A percentile compares a stretch with the other conserved stretches of the same genome.
These are phyloP conservation scores for Exophiala phaeomuriformis DNA, from an alignment of 2,329 filamentous ascomycete species.

Conservation along the genomic window DNA sequence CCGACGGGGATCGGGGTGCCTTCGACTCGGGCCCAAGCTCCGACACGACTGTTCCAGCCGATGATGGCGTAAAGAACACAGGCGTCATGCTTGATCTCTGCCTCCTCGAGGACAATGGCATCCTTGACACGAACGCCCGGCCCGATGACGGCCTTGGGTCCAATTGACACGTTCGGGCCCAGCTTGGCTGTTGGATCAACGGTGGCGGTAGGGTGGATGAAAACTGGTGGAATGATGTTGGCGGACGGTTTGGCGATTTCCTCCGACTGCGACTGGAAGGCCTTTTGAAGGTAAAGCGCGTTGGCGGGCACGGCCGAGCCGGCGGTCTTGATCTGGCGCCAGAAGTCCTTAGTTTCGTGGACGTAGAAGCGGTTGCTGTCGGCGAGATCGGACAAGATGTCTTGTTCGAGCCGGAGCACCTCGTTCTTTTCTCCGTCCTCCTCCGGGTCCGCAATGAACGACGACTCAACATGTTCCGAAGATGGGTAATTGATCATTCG, in stretches of 20 bases:
- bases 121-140: conserved; percentile 91
- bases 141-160: conserved; percentile 76
- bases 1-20: conserved; percentile 80
- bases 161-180: conserved; percentile 92
- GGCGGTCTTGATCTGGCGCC: conserved; percentile 99
- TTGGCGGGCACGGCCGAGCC: conserved; percentile 95
- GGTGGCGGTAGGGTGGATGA: conserved; percentile 83
- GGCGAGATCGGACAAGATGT: conserved; percentile 89
- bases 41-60: conserved; percentile 91
- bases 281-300: conserved; percentile 91
- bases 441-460: conserved; percentile 61
- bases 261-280: conserved; percentile 70
- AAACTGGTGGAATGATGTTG: conserved; percentile 85
- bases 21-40: conserved; percentile 97
- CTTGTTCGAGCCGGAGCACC: conserved; percentile 90
- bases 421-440: conserved; percentile 71
- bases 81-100: conserved; percentile 92
- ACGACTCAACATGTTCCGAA: conserved; percentile 79
- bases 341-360: conserved; percentile 97
- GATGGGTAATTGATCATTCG: conserved; percentile 92
- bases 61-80: conserved; percentile 95
- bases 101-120: conserved; percentile 88
- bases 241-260: conserved; percentile 78
- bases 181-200: conserved; percentile 95
- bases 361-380: conserved; percentile 98